A percentile compares a stretch with the other conserved stretches of the same genome.
Evolutionary conservation across 768 basidiomycete genomes (phyloP).

Genomic region (Mycena vitilis): DNA sequence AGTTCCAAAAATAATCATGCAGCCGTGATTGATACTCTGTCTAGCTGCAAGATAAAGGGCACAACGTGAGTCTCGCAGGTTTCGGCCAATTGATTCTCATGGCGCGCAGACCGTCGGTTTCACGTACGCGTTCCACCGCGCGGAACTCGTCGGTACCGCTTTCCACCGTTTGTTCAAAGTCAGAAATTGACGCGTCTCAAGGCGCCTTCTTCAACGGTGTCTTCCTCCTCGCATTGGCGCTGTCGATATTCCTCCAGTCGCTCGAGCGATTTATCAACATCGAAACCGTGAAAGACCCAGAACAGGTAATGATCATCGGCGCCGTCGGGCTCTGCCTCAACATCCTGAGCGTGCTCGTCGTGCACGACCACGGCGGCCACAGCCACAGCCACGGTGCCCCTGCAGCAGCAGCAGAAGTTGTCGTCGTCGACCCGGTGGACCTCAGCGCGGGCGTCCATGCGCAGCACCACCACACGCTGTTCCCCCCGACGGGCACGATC

Average conservation of each 20-base stretch:
- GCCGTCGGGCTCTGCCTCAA: constrained; percentile 61
- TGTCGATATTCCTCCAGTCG: constrained; percentile 65
- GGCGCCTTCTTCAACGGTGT: constrained; percentile 68
- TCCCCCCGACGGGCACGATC: constrained; percentile 48
- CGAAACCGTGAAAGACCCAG: constrained; percentile 55
- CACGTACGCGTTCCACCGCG: constrained; percentile 67
- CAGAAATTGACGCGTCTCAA: constrained; percentile 35
- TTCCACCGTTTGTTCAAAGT: constrained; percentile 28
- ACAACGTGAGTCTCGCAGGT: constrained; percentile 48
- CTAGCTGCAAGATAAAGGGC: constrained; percentile 57
- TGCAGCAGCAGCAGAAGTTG: constrained; percentile 1
- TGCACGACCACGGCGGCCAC: constrained; percentile 62
- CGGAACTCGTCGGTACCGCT: constrained; percentile 61
- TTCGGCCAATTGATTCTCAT: constrained; percentile 14
- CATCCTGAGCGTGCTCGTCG: constrained; percentile 58
- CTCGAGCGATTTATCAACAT: constrained; percentile 65
- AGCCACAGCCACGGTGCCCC: constrained; percentile 44
- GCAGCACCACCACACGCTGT: constrained; percentile 59
- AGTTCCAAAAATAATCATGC: constrained; percentile 30
- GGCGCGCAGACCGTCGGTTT: constrained; percentile 56
- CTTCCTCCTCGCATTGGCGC: constrained; percentile 62
- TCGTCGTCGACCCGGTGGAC: constrained; percentile 27
- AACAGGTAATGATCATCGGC: constrained; percentile 61
- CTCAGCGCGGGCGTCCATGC: constrained; percentile 44
- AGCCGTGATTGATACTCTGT: too few relatives aligned